Evolutionary conservation across 1,284 basidiomycete species (phyloP), one percentile per base, ranked within the genome.

Genomic region (Pseudozyma sp.): DNA sequence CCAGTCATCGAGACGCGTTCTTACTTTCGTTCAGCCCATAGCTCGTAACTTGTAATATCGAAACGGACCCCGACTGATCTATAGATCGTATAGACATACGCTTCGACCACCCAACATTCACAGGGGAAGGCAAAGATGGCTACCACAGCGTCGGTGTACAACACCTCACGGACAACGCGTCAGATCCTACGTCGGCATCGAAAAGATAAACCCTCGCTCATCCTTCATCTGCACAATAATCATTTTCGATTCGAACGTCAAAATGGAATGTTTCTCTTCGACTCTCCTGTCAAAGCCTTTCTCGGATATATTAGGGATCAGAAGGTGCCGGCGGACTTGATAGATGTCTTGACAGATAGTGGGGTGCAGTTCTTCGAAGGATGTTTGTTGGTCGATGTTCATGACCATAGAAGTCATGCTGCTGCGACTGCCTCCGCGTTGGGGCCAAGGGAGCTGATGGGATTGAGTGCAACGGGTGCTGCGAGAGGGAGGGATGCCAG

Each of bases 181-280:
- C 82, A 84, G 65, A 78, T 84, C 35, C 68, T 84, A 12, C 77
- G 77, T 40, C 67, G 83, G 9, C 76, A 84, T 64, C 68, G 79
- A 16, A 82, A 82, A 36, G 78, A 80, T 60, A 76, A 80, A 14
- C 76, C 82, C 9, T 80, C 77, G 21, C 72, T 84, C 48, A 72
- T 78, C 34, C 45, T 84, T 2, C 83, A 84, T 44, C 72, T 84
- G 6, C 77, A 82, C 63, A 70, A 76, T 38, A 69, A 78, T 25
- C 76, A 78, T 43, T 76, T 83, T 52, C 77, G 81, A 21, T 84
- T 84, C 57, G 83, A 84, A 53, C 74, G 80, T 21, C 80, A 83
- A 59, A 73, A 81, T 71, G 81, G 79, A 39, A 78, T 80, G 58
- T 82, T 81, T 35, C 62, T 81, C 35, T 82, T 78, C 52, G 82